Base-by-base conservation (phyloP, 176 grass and related monocot genomes). In the Typha latifolia region DNA sequence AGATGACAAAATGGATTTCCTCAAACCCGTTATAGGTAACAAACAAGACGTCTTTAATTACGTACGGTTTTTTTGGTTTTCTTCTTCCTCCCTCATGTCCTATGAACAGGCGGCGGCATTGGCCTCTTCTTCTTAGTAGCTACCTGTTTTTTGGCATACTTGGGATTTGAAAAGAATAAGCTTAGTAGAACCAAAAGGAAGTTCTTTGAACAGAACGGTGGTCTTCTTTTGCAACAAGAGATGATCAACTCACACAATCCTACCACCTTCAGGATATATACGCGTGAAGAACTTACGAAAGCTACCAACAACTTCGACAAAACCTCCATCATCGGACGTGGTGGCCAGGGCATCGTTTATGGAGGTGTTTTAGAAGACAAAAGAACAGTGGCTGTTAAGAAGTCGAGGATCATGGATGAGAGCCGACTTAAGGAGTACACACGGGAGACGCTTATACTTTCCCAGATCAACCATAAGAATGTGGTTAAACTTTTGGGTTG, bases 151-250 rank as follows among this genome's bases (percentile, higher is more conserved):
- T 77, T 13, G 26, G 7, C 63, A 1, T 69, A 80, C 31, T 66
- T 85, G 12, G 82, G 79, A 26, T 64, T 84, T 2, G 47, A 93
- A 68, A 93, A 84, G 62, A 69, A 69, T 50, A 85, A 62, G 49
- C 79, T 78, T 16, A 77, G 88, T 34, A 70, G 67, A 57, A 52
- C 79, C 0, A 92, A 85, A 66, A 72, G 73, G 34, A 70, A 24
- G 23, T 85, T 85, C 64, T 92, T 88, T 20, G 72, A 92, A 76
- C 85, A 82, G 47, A 92, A 92, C 26, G 89, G 89, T 1, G 89
- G 89, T 0, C 29, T 85, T 12, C 16, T 92, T 4, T 61, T 88
- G 8, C 79, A 78, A 62, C 81, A 80, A 49, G 71, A 85, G 15
- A 79, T 92, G 15, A 79, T 92, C 47, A 43, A 20, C 0, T 77